Percentiles rank a stretch among this genome's conserved stretches.
Conservation (phyloP, 495 filamentous ascomycete species). For the Diplogelasinospora grovesii region DNA sequence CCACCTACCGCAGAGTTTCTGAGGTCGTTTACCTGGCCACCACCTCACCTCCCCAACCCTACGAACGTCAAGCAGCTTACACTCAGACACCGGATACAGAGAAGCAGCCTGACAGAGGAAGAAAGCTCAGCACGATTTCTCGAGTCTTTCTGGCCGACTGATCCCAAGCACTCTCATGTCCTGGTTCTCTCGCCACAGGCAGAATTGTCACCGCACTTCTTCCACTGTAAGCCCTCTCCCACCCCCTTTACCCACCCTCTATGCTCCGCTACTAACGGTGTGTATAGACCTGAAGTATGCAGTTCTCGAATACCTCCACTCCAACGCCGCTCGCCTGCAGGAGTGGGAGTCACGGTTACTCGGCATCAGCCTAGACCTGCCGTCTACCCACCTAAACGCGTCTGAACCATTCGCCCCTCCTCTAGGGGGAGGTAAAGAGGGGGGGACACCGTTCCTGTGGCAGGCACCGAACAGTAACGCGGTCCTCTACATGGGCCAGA, state of each 20-base stretch:
- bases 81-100: slow-evolving; percentile 63
- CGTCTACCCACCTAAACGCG: slow-evolving; percentile 52
- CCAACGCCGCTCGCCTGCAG: slow-evolving; percentile 37
- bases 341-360: slow-evolving; percentile 49
- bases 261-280: background rate
- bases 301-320: slow-evolving; percentile 68
- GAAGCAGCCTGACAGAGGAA: slow-evolving; percentile 45
- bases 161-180: slow-evolving; percentile 57
- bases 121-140: slow-evolving; percentile 64
- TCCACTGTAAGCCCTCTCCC: slow-evolving; percentile 56
- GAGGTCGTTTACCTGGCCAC: slow-evolving; percentile 58
- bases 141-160: slow-evolving; percentile 73
- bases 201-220: slow-evolving; percentile 68
- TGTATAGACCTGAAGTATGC: slow-evolving; percentile 55
- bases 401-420: slow-evolving; percentile 48
- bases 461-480: slow-evolving; percentile 76
- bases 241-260: background rate
- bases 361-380: slow-evolving; percentile 71
- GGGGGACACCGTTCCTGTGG: slow-evolving; percentile 62
- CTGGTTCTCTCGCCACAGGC: slow-evolving; percentile 70
- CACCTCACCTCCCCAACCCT: slow-evolving; percentile 30
- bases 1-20: slow-evolving; percentile 52
- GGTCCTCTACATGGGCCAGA: slow-evolving; percentile 71
- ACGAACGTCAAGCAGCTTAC: slow-evolving; percentile 46
- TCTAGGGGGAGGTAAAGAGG: slow-evolving; percentile 21